Percentiles rank a stretch among this genome's conserved stretches.
These are phyloP conservation scores for Cerioporus squamosus DNA, from an alignment of 1,284 basidiomycete genomes.

Conservation along the genomic window DNA sequence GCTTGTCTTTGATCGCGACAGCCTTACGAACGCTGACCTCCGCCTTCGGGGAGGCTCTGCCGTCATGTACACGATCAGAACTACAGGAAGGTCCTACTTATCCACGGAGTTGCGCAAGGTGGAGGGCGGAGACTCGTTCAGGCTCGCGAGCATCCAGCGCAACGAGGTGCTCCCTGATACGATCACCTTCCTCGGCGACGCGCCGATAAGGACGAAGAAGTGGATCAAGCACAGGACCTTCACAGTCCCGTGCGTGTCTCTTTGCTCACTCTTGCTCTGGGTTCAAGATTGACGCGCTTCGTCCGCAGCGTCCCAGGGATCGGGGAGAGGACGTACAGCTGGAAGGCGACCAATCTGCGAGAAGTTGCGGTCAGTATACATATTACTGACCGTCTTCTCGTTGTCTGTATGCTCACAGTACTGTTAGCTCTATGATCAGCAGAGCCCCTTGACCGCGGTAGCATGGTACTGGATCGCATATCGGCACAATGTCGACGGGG, in stretches of 20 bases:
- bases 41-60: constrained; percentile 3
- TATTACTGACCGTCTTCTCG: too few species aligned
- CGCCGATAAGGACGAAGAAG: constrained; percentile 10
- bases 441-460: constrained; percentile 8
- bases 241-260: constrained; percentile 2
- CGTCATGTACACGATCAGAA: constrained; percentile 8
- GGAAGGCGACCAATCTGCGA: constrained; percentile 9
- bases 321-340: not conserved
- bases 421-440: constrained; percentile 4
- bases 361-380: constrained; percentile 16
- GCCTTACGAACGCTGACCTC: constrained; percentile 11
- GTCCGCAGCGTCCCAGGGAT: not conserved
- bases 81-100: not conserved
- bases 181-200: constrained; percentile 12
- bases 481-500: not conserved
- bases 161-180: constrained; percentile 18
- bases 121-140: not conserved
- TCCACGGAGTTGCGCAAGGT: constrained; percentile 9
- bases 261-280: not conserved
- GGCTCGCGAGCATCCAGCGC: constrained; percentile 12
- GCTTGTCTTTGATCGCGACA: constrained; percentile 8
- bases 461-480: constrained; percentile 13
- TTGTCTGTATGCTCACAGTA: not conserved
- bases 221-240: constrained; percentile 14
- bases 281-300: not conserved